Conservation (phyloP, 176 grass and related monocot genomes). For the Aechmea fasciata region DNA sequence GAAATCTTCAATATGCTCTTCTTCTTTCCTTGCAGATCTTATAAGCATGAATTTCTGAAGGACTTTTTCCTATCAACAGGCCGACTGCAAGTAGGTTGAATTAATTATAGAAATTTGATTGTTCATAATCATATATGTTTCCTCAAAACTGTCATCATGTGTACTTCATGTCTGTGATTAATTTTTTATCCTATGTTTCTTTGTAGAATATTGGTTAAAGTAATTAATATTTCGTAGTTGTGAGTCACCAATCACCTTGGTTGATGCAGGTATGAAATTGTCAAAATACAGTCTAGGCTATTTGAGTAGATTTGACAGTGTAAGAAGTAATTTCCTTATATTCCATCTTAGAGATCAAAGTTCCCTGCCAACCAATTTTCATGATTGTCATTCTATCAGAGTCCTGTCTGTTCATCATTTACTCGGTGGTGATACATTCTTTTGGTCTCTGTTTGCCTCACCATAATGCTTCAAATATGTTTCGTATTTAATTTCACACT, state of each 20-base stretch:
- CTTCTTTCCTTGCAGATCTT: constrained; percentile 46
- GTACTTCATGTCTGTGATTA: too few species aligned
- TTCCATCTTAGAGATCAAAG: background rate
- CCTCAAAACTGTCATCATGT: background rate
- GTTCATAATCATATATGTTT: background rate
- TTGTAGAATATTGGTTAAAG: background rate
- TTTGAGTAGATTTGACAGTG: background rate
- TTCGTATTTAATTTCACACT: background rate
- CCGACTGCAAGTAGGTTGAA: constrained; percentile 67
- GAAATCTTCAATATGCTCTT: too few species aligned
- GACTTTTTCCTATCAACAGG: constrained; percentile 93
- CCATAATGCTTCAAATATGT: background rate
- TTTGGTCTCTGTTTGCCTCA: background rate
- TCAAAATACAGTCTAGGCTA: background rate
- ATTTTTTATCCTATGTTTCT: background rate
- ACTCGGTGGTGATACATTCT: background rate
- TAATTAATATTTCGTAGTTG: background rate
- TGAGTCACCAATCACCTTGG: background rate
- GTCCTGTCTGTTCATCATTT: background rate
- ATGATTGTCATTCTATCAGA: background rate
- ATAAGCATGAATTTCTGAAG: constrained; percentile 94
- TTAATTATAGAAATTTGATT: constrained; percentile 16
- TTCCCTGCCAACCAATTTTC: background rate
- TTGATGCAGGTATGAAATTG: background rate
- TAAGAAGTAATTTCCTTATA: background rate